Conservation (phyloP, 768 basidiomycete species). For the Heimioporus sp. region DNA sequence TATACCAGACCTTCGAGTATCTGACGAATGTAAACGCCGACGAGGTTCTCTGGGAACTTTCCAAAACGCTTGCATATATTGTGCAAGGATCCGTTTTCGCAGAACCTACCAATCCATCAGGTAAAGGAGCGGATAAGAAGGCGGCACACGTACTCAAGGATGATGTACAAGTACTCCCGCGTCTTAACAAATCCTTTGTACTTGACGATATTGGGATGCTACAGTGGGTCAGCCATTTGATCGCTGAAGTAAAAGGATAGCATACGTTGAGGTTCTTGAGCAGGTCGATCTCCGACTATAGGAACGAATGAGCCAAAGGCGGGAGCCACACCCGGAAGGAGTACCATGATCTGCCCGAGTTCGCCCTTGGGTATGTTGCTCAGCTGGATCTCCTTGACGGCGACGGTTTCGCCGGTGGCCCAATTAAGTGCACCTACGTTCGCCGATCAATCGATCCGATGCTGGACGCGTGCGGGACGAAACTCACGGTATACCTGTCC, state of each 20-base stretch:
- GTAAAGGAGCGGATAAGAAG: constrained; percentile 1
- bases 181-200: constrained; percentile 99
- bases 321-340: not conserved
- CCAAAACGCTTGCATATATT: constrained; percentile 96
- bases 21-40: constrained; percentile 95
- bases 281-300: constrained; percentile 92
- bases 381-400: constrained; percentile 96
- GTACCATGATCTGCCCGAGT: constrained; percentile 95
- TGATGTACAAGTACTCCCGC: constrained; percentile 91
- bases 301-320: constrained; percentile 6
- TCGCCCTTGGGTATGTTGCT: constrained; percentile 92
- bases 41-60: constrained; percentile 96
- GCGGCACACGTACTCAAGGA: constrained; percentile 70
- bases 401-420: constrained; percentile 97
- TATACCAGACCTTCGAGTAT: constrained; percentile 95
- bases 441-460: constrained; percentile 63
- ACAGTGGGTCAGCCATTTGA: constrained; percentile 16
- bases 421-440: constrained; percentile 80
- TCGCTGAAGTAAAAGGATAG: constrained; percentile 1
- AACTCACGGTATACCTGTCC: constrained; percentile 94
- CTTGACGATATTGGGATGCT: constrained; percentile 98
- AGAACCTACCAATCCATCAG: constrained; percentile 53
- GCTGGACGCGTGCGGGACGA: constrained; percentile 34
- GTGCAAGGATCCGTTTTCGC: constrained; percentile 97
- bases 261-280: constrained; percentile 94